These are phyloP conservation scores for Borealophlyctis nickersoniae DNA, from an alignment of 192 early-diverging fungal species.

Conservation along the genomic window DNA sequence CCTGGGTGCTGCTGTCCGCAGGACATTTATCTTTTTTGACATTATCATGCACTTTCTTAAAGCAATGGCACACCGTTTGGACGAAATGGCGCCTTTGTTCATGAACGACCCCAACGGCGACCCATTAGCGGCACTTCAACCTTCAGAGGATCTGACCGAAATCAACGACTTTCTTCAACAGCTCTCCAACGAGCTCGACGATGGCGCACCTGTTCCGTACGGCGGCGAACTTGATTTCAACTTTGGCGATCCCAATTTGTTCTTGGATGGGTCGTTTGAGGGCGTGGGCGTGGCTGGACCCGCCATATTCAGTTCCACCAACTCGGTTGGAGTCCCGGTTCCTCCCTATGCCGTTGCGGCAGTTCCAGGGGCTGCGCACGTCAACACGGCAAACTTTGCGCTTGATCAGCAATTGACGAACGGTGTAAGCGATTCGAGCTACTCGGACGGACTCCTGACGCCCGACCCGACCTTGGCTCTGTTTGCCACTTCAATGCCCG, in stretches of 20 bases:
- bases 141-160: constrained; percentile 19
- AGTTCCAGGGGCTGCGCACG: no score
- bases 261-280: background rate
- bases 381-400: no score
- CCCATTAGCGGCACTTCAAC: background rate
- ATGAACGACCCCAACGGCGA: constrained; percentile 5
- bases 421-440: no score
- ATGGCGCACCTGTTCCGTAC: background rate
- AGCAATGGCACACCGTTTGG: constrained; percentile 13
- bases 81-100: constrained; percentile 18
- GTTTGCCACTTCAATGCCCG: no score
- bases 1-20: no score
- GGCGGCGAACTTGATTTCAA: background rate
- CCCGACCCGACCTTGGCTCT: no score
- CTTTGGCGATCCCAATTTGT: background rate
- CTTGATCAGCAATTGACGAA: no score
- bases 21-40: background rate
- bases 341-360: no score
- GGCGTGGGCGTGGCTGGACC: no score
- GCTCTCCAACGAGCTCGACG: constrained; percentile 20
- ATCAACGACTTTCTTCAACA: constrained; percentile 15
- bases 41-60: background rate
- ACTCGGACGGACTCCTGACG: no score
- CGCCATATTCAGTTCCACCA: no score
- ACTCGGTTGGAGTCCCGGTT: no score